These are phyloP conservation scores for Chrysoporthe austroafricana DNA, from an alignment of 2,329 filamentous ascomycete genomes.

Conservation along the genomic window DNA sequence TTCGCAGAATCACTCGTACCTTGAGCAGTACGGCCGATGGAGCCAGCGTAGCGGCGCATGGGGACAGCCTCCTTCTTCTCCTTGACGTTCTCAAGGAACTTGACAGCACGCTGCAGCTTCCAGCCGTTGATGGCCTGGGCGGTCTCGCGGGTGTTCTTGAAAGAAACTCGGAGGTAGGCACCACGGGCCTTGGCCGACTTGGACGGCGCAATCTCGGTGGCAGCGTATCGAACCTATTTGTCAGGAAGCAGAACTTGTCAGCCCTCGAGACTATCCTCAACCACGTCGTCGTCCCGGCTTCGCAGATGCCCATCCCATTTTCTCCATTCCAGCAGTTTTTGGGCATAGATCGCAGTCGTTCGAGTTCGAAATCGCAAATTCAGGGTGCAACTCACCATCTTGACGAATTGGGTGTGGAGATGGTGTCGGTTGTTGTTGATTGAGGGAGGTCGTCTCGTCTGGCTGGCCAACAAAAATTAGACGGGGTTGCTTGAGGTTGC, in stretches of 20 bases:
- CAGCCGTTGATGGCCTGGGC: conserved; percentile 99
- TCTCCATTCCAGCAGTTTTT: conserved; percentile 19
- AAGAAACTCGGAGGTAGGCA: conserved; percentile 97
- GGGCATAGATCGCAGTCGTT: conserved; percentile 4
- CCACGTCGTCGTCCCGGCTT: conserved; percentile 4
- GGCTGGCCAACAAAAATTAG: conserved; percentile 10
- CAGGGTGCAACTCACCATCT: conserved; percentile 29
- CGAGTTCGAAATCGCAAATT: conserved; percentile 24
- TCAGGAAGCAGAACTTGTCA: conserved; percentile 27
- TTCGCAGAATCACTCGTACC: conserved; percentile 68
- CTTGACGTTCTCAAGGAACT: conserved; percentile 98
- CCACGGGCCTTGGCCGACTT: conserved; percentile 98
- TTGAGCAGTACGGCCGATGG: conserved; percentile 95
- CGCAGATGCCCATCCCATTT: conserved; percentile 15
- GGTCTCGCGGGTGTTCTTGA: conserved; percentile 99
- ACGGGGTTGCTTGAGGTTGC: conserved; percentile 10
- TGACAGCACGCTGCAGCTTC: conserved; percentile 93
- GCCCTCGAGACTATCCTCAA: conserved; percentile 10
- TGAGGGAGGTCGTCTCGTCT: conserved; percentile 22
- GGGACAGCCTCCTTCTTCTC: conserved; percentile 97
- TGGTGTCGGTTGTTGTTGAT: conserved; percentile 28
- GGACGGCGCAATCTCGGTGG: conserved; percentile 80
- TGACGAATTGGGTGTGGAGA: conserved; percentile 29
- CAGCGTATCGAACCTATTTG: conserved; percentile 89
- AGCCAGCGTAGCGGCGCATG: conserved; percentile 96